A percentile compares a stretch with the other conserved stretches of the same genome.
These are phyloP conservation scores for Ustulina deusta DNA, from an alignment of 2,329 filamentous ascomycete genomes.

Conservation along the genomic window DNA sequence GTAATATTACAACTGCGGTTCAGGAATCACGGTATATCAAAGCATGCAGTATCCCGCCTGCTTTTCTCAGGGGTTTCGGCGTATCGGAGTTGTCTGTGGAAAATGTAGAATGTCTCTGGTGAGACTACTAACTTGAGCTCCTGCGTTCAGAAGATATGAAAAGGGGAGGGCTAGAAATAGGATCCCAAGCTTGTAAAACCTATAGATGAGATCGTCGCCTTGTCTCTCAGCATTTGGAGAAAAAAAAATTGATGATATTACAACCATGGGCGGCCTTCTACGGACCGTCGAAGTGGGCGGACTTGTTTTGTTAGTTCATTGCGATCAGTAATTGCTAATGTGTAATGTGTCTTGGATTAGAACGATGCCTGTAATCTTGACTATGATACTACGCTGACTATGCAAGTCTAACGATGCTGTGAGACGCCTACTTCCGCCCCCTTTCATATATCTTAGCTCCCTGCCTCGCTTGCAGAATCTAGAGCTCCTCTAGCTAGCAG, in stretches of 20 bases:
- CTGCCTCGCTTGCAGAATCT: background rate
- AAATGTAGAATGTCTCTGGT: slow-evolving; percentile 33
- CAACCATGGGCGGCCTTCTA: background rate
- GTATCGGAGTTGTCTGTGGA: slow-evolving; percentile 44
- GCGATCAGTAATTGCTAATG: background rate
- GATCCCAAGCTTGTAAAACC: slow-evolving; percentile 1
- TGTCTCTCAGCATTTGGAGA: slow-evolving; percentile 7
- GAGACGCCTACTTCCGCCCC: background rate
- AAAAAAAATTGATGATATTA: background rate
- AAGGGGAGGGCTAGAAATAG: slow-evolving; percentile 1
- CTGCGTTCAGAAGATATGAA: slow-evolving; percentile 1
- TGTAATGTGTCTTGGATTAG: background rate
- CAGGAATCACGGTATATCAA: slow-evolving; percentile 29
- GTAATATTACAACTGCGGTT: slow-evolving; percentile 19
- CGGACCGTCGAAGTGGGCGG: background rate
- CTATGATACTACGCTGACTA: background rate
- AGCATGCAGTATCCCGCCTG: slow-evolving; percentile 21
- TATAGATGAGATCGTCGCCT: slow-evolving; percentile 5
- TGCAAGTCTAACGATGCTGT: background rate
- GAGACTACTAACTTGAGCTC: slow-evolving; percentile 18
- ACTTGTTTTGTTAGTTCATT: background rate
- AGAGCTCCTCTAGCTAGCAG: background rate
- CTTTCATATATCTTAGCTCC: background rate
- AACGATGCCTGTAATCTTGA: background rate
- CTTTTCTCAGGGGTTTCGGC: slow-evolving; percentile 32